phyloP scores from a whole-genome alignment of 2,329 filamentous ascomycete species.

The Beauveria rudraprayagi region DNA sequence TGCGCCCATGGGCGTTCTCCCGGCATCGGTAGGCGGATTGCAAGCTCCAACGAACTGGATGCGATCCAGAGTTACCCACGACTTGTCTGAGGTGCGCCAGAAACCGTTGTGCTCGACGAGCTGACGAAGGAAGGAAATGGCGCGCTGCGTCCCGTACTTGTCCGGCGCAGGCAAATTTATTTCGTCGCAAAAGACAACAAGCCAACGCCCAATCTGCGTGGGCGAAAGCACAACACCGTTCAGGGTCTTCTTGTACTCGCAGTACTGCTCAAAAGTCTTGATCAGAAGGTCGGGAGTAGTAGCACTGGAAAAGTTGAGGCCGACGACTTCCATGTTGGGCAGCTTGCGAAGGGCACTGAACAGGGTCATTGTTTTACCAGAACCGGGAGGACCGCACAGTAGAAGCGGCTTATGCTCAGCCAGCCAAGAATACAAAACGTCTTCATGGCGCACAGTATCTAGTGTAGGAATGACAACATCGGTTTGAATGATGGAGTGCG shows the following conservation, averaged over 20 bases:
- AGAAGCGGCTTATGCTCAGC: slow-evolving; percentile 96
- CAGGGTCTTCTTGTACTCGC: slow-evolving; percentile 97
- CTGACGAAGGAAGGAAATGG: slow-evolving; percentile 94
- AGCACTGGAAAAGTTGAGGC: slow-evolving; percentile 97
- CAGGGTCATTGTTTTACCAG: slow-evolving; percentile 98
- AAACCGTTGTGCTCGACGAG: slow-evolving; percentile 98
- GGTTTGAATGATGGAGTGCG: slow-evolving; percentile 94
- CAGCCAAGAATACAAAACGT: slow-evolving; percentile 98
- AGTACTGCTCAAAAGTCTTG: slow-evolving; percentile 99
- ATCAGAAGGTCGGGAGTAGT: slow-evolving; percentile 96
- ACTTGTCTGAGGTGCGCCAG: slow-evolving; percentile 96
- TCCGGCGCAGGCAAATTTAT: slow-evolving; percentile 98
- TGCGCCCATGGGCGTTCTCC: slow-evolving; percentile 86
- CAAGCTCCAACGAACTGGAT: slow-evolving; percentile 99
- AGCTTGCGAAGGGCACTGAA: slow-evolving; percentile 96
- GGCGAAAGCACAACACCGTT: slow-evolving; percentile 94
- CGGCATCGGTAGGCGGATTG: slow-evolving; percentile 95
- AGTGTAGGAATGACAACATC: slow-evolving; percentile 97
- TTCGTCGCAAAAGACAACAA: slow-evolving; percentile 98
- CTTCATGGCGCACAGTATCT: slow-evolving; percentile 94
- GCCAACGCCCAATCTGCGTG: slow-evolving; percentile 92
- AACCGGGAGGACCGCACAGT: slow-evolving; percentile 93
- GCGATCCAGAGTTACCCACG: slow-evolving; percentile 93
- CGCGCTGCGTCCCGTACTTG: slow-evolving; percentile 93
- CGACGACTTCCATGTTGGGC: slow-evolving; percentile 97